Conservation (phyloP, 805 yeast genomes). For the Ogataea salicorniae region DNA sequence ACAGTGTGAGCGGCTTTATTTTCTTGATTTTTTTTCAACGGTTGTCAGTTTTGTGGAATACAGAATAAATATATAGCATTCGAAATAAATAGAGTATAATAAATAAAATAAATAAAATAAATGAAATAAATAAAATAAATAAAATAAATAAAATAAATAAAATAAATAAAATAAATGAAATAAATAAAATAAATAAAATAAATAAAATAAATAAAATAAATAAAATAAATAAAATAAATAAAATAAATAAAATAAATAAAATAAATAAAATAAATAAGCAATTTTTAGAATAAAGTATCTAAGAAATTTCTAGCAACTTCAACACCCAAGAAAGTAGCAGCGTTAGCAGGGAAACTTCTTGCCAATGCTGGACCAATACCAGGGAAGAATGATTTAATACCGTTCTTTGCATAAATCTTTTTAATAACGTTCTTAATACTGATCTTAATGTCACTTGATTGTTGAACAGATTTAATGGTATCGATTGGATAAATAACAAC, state of each 20-base stretch:
- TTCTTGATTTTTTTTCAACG: not conserved
- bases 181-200: not conserved
- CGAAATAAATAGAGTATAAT: not conserved
- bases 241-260: not conserved
- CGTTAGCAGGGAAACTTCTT: slow-evolving; percentile 96
- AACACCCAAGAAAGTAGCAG: slow-evolving; percentile 97
- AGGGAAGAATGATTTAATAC: slow-evolving; percentile 90
- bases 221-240: not conserved
- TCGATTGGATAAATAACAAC: slow-evolving; percentile 91
- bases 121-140: not conserved
- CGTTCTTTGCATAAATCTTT: slow-evolving; percentile 68
- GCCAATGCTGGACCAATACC: slow-evolving; percentile 94
- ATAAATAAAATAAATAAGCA: not conserved
- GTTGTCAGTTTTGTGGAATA: not conserved
- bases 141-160: no score
- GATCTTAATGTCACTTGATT: slow-evolving; percentile 49
- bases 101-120: not conserved
- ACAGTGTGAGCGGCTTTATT: no score
- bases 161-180: not conserved
- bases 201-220: no score
- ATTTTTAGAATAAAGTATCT: slow-evolving; percentile 3
- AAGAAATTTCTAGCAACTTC: slow-evolving; percentile 54
- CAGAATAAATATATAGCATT: not conserved
- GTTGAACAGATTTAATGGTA: slow-evolving; percentile 83
- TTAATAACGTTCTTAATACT: slow-evolving; percentile 63